A percentile compares a stretch with the other conserved stretches of the same genome.
Conservation (phyloP, 2,329 filamentous ascomycete genomes). For the Colletotrichum incanum region DNA sequence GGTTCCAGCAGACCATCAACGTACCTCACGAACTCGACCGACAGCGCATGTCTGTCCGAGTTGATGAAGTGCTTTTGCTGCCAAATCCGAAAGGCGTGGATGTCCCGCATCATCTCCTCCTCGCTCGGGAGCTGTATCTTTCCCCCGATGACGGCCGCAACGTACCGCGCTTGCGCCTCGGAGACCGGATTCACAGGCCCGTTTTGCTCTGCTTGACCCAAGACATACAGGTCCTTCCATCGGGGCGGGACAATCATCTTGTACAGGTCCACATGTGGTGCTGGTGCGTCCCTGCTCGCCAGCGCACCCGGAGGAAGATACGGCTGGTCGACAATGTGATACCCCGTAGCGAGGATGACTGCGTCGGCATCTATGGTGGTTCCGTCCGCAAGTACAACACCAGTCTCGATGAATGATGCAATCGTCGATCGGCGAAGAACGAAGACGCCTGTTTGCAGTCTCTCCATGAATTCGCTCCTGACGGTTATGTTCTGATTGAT, state of each 20-base stretch:
- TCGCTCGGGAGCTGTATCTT: slow-evolving; percentile 47
- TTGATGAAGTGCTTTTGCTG: slow-evolving; percentile 50
- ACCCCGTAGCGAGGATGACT: slow-evolving; percentile 68
- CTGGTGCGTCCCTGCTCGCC: slow-evolving; percentile 43
- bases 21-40: slow-evolving; percentile 50
- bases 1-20: slow-evolving; percentile 53
- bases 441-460: slow-evolving; percentile 52
- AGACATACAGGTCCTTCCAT: slow-evolving; percentile 52
- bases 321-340: slow-evolving; percentile 36
- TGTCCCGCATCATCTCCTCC: slow-evolving; percentile 49
- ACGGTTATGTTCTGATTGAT: slow-evolving; percentile 54
- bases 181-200: slow-evolving; percentile 52
- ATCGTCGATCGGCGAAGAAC: slow-evolving; percentile 52
- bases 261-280: slow-evolving; percentile 51
- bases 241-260: slow-evolving; percentile 51
- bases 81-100: slow-evolving; percentile 47
- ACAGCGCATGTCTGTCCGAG: slow-evolving; percentile 52
- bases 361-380: slow-evolving; percentile 59
- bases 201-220: slow-evolving; percentile 52
- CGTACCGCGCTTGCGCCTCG: slow-evolving; percentile 55
- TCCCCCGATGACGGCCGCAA: slow-evolving; percentile 49
- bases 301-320: slow-evolving; percentile 50
- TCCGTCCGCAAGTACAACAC: slow-evolving; percentile 60
- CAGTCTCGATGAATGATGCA: slow-evolving; percentile 47
- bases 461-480: slow-evolving; percentile 50